Conservation (phyloP, 2,329 filamentous ascomycete genomes). For the Diplodia corticola region DNA sequence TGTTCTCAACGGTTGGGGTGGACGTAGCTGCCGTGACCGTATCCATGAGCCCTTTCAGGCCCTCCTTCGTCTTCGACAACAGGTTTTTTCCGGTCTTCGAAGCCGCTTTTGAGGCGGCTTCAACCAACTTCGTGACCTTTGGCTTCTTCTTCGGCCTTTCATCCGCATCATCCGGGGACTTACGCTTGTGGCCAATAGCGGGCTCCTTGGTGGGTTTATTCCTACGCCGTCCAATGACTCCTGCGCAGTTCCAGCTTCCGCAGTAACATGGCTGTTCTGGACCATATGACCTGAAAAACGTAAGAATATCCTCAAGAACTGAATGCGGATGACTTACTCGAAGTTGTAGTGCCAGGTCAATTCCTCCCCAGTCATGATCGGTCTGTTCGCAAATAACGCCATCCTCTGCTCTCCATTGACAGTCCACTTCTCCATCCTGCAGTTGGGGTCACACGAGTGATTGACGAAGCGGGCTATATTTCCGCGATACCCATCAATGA, state of each 20-base stretch:
- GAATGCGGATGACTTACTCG: constrained; percentile 49
- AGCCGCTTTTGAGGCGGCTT: constrained; percentile 15
- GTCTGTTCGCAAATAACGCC: constrained; percentile 88
- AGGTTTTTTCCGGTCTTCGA: constrained; percentile 10
- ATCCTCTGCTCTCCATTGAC: constrained; percentile 92
- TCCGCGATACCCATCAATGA: constrained; percentile 94
- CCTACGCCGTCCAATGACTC: constrained; percentile 59
- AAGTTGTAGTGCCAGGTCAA: constrained; percentile 91
- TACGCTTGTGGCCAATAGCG: constrained; percentile 17
- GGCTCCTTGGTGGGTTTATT: constrained; percentile 40
- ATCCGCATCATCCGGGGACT: constrained; percentile 5
- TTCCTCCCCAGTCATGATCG: constrained; percentile 93
- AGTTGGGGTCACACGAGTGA: constrained; percentile 95
- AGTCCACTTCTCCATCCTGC: constrained; percentile 97
- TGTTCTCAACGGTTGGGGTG: background rate
- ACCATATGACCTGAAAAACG: constrained; percentile 39
- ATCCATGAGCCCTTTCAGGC: constrained; percentile 9
- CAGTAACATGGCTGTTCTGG: constrained; percentile 65
- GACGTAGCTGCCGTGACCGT: background rate
- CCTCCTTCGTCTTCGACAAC: constrained; percentile 18
- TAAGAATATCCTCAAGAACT: background rate
- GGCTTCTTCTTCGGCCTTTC: constrained; percentile 21
- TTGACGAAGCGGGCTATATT: constrained; percentile 98
- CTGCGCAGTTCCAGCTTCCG: constrained; percentile 61
- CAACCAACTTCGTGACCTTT: constrained; percentile 12